These are phyloP conservation scores for Dillenia suffruticosa DNA, from an alignment of 164 flowering plant species.

Conservation along the genomic window DNA sequence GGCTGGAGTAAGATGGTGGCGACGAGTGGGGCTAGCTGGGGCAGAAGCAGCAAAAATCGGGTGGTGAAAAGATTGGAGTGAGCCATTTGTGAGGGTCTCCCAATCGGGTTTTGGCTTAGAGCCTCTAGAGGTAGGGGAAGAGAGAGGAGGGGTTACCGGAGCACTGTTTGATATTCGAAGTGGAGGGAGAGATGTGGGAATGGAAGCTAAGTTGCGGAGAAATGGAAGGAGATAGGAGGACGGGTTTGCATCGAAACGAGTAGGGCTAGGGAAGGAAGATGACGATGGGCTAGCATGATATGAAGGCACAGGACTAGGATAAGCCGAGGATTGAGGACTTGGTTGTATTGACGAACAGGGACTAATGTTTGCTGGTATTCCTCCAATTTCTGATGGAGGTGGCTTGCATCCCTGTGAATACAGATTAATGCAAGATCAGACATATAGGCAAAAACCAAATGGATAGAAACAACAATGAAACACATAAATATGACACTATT, in stretches of 20 bases:
- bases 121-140: constrained; percentile 77
- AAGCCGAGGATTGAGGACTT: constrained; percentile 74
- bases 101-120: constrained; percentile 56
- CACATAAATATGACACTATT: too few species aligned
- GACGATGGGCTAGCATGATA: constrained; percentile 86
- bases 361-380: constrained; percentile 53
- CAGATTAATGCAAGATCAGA: constrained; percentile 20
- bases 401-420: constrained; percentile 78
- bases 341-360: constrained; percentile 75
- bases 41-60: constrained; percentile 81
- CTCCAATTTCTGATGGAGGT: constrained; percentile 42
- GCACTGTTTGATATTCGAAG: constrained; percentile 91
- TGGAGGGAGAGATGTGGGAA: constrained; percentile 70
- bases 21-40: constrained; percentile 82
- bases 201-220: constrained; percentile 57
- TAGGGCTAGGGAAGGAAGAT: constrained; percentile 81
- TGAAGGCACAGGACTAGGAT: constrained; percentile 76
- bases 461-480: too few species aligned
- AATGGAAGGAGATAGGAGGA: constrained; percentile 69
- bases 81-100: constrained; percentile 44
- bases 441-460: too few species aligned
- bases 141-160: constrained; percentile 89
- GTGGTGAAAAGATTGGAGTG: constrained; percentile 31
- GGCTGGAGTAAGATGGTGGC: constrained; percentile 42
- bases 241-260: constrained; percentile 55